phyloP scores from a whole-genome alignment of 2,329 filamentous ascomycete genomes.

The Penicillium sp. region DNA sequence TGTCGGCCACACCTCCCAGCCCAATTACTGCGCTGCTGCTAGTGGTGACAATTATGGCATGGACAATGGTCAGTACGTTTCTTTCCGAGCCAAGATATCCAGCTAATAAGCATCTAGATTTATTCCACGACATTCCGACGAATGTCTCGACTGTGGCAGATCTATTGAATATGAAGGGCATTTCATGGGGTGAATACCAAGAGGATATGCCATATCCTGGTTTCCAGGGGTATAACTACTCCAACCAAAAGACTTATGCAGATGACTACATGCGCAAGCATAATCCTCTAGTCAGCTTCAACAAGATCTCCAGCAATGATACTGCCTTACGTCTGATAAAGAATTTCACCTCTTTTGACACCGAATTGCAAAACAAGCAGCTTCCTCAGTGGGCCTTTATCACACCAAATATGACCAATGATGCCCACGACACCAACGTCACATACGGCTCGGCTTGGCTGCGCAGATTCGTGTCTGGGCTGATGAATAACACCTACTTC shows the following conservation, averaged over 20 bases:
- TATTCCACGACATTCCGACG: slow-evolving; percentile 57
- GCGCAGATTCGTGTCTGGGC: slow-evolving; percentile 66
- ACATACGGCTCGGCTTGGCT: slow-evolving; percentile 70
- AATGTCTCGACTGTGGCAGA: slow-evolving; percentile 72
- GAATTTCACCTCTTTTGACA: slow-evolving; percentile 69
- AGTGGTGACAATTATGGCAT: slow-evolving; percentile 75
- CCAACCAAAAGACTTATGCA: slow-evolving; percentile 64
- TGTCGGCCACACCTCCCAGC: slow-evolving; percentile 71
- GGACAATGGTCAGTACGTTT: slow-evolving; percentile 49
- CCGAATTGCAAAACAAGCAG: slow-evolving; percentile 62
- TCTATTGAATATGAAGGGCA: slow-evolving; percentile 63
- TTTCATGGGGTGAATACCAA: slow-evolving; percentile 72
- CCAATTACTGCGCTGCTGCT: slow-evolving; percentile 72
- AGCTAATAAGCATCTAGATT: slow-evolving; percentile 37
- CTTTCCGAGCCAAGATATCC: background rate
- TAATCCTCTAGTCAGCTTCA: slow-evolving; percentile 66
- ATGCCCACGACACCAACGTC: slow-evolving; percentile 74
- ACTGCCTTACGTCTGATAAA: slow-evolving; percentile 69
- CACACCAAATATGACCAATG: slow-evolving; percentile 58
- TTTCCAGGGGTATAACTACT: slow-evolving; percentile 64
- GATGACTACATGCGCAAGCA: slow-evolving; percentile 85
- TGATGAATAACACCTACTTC: slow-evolving; percentile 69
- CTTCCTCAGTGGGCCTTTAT: slow-evolving; percentile 69
- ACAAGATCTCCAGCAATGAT: slow-evolving; percentile 60
- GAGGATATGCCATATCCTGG: slow-evolving; percentile 76